Percentiles rank a stretch among this genome's conserved stretches.
phyloP scores from a whole-genome alignment of 1,139 yeast genomes.

The Debaryomycetaceae sp. region DNA sequence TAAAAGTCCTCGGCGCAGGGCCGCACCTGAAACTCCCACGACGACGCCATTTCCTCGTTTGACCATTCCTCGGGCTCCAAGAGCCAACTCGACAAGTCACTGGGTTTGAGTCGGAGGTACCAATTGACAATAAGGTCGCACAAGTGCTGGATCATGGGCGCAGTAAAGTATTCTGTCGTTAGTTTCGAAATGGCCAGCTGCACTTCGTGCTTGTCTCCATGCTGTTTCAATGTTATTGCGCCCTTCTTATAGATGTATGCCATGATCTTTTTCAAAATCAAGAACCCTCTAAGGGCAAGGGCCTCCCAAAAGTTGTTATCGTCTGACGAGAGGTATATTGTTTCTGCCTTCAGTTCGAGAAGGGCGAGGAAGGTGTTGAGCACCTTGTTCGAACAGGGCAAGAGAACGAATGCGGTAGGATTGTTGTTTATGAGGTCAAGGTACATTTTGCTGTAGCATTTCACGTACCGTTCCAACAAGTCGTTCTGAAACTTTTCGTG shows the following conservation, averaged over 20 bases:
- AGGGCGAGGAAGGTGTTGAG: constrained; percentile 47
- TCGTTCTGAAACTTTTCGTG: constrained; percentile 47
- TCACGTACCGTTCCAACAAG: constrained; percentile 57
- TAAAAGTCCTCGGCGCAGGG: constrained; percentile 85
- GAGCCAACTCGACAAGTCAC: constrained; percentile 73
- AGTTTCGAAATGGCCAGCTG: constrained; percentile 44
- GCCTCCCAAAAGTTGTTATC: constrained; percentile 65
- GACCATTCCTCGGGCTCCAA: constrained; percentile 91
- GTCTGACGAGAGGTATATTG: constrained; percentile 39
- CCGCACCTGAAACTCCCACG: constrained; percentile 77
- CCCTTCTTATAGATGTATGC: constrained; percentile 57
- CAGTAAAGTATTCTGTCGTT: constrained; percentile 45
- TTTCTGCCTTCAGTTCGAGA: constrained; percentile 51
- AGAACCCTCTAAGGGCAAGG: constrained; percentile 59
- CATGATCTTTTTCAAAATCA: constrained; percentile 54
- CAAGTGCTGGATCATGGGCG: constrained; percentile 42
- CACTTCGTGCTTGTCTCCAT: constrained; percentile 52
- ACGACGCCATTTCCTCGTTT: constrained; percentile 62
- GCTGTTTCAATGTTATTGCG: constrained; percentile 52
- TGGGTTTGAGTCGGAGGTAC: constrained; percentile 63
- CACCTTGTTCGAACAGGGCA: constrained; percentile 55
- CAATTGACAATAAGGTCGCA: constrained; percentile 59
- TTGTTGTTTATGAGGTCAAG: constrained; percentile 43
- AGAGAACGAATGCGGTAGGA: constrained; percentile 61
- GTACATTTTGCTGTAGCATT: constrained; percentile 69